A percentile compares a stretch with the other conserved stretches of the same genome.
Evolutionary conservation across 2,329 filamentous ascomycete genomes (phyloP).

Genomic region (Talaromyces sp.): DNA sequence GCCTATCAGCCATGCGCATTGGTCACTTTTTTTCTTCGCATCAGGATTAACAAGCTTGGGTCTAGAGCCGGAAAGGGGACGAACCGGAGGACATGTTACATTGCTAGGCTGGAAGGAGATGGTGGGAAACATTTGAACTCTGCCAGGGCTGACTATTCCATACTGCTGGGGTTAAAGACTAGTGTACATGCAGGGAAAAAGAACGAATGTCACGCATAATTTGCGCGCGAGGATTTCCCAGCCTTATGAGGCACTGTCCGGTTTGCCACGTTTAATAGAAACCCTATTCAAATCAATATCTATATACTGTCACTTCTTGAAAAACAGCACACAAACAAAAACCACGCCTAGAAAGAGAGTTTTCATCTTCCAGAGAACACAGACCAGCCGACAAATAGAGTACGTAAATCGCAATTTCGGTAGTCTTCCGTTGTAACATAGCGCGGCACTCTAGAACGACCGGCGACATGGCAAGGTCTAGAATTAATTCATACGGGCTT

Average conservation of each 20-base stretch:
- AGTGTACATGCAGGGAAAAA: not conserved
- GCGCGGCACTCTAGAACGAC: not conserved
- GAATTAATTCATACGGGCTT: not conserved
- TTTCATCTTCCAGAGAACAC: not conserved
- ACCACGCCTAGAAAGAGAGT: not conserved
- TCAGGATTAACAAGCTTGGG: not conserved
- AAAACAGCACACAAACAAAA: not conserved
- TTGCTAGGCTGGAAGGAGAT: not conserved
- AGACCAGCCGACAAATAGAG: not conserved
- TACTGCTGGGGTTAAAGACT: not conserved
- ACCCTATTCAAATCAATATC: not conserved
- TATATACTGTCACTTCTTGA: not conserved
- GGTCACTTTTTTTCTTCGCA: not conserved
- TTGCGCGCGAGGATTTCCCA: not conserved
- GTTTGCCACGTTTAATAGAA: not conserved
- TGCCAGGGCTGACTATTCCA: not conserved
- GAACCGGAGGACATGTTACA: not conserved
- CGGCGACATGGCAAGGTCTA: not conserved
- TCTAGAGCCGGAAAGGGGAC: not conserved
- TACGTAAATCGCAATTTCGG: constrained; percentile 1
- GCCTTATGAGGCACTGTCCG: not conserved
- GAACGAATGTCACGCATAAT: not conserved
- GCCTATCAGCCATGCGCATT: not conserved
- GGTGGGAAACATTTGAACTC: not conserved
- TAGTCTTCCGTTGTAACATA: not conserved